Conservation (phyloP, 192 early-diverging fungal species). For the Rhizoclosmatium globosum region DNA sequence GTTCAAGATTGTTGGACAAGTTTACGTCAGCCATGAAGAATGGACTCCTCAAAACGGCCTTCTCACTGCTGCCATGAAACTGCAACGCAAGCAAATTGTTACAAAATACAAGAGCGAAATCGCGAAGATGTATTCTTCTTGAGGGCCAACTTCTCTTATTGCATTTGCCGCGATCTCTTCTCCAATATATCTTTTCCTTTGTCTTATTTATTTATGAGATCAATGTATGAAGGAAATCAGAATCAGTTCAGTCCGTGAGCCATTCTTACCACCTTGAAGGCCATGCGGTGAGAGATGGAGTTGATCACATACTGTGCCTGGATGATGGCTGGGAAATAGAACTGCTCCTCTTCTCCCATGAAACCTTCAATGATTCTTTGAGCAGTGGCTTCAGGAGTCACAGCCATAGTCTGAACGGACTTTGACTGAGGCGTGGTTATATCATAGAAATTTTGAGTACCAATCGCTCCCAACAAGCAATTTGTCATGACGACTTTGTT, state of each 20-base stretch:
- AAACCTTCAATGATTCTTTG: conserved; percentile 4
- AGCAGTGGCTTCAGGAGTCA: conserved; percentile 16
- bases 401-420: conserved; percentile 11
- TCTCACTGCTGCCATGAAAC: conserved; percentile 92
- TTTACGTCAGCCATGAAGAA: conserved; percentile 75
- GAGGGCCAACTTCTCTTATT: not conserved
- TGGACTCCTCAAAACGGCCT: conserved; percentile 92
- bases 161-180: too few relatives aligned
- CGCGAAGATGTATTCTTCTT: conserved; percentile 57
- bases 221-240: not conserved
- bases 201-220: not conserved
- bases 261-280: not conserved
- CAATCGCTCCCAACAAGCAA: conserved; percentile 19
- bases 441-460: conserved; percentile 15
- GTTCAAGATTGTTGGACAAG: conserved; percentile 57
- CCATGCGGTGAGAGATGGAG: not conserved
- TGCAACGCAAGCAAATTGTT: conserved; percentile 83
- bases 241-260: not conserved
- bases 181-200: not conserved
- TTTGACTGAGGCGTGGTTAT: not conserved
- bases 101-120: conserved; percentile 71
- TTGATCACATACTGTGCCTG: not conserved
- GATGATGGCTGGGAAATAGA: conserved; percentile 3
- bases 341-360: conserved; percentile 1
- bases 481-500: conserved; percentile 6